Percentiles rank a stretch among this genome's conserved stretches.
phyloP scores from a whole-genome alignment of 441 rosid species.

The Rhodomyrtus psidioides region DNA sequence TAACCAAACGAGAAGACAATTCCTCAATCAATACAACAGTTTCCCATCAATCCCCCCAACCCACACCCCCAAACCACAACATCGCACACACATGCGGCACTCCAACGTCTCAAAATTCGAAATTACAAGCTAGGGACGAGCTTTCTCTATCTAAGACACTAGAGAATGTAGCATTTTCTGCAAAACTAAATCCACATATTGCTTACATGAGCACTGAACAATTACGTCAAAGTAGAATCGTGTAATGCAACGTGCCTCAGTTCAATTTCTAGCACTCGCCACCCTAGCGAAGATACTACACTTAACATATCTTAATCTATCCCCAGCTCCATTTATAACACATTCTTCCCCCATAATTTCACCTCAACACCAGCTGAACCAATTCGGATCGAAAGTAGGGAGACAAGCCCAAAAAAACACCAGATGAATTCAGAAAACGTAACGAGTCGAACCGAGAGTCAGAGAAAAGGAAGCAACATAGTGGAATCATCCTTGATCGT shows the following conservation, averaged over 20 bases:
- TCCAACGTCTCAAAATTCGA: neutral
- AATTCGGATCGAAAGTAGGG: neutral
- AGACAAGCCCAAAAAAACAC: neutral
- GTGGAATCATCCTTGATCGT: neutral
- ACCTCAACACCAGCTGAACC: neutral
- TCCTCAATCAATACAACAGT: neutral
- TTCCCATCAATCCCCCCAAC: neutral
- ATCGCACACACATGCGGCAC: fast-evolving
- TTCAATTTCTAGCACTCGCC: neutral
- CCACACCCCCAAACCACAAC: neutral
- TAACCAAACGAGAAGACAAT: neutral
- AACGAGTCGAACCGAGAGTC: neutral
- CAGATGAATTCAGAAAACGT: neutral
- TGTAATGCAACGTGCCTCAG: neutral
- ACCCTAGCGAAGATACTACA: neutral
- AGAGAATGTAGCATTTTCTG: neutral
- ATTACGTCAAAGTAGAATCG: neutral
- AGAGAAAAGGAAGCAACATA: neutral
- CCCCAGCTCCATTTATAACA: neutral
- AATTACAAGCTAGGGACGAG: neutral
- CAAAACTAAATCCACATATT: neutral
- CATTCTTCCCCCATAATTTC: neutral
- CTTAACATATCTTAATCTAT: neutral
- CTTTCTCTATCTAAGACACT: neutral
- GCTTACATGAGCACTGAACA: neutral